phyloP scores from a whole-genome alignment of 2,329 filamentous ascomycete species.

The Exophiala dermatitidis region DNA sequence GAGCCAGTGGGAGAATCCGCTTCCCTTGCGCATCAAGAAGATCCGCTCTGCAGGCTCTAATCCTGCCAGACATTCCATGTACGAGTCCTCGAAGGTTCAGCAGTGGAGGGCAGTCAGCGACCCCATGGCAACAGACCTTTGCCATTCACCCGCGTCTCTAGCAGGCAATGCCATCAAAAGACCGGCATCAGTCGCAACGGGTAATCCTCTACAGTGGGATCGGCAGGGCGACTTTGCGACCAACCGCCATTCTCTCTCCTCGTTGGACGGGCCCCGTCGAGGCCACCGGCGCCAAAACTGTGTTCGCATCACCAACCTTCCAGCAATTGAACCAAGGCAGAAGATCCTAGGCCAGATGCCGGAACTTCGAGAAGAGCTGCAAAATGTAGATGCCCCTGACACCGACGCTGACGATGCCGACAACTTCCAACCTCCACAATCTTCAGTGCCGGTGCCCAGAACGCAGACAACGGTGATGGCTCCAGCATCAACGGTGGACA shows the following conservation, averaged over 20 bases:
- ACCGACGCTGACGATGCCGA: not conserved
- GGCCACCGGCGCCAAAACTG: slow-evolving; percentile 40
- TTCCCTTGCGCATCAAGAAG: slow-evolving; percentile 5
- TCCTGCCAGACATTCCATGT: slow-evolving; percentile 15
- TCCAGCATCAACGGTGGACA: not conserved
- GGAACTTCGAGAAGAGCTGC: slow-evolving; percentile 12
- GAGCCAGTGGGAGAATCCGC: slow-evolving; percentile 10
- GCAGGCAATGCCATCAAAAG: slow-evolving; percentile 5
- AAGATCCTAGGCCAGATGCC: slow-evolving; percentile 4
- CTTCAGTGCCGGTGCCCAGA: not conserved
- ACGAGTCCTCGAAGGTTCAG: slow-evolving; percentile 15
- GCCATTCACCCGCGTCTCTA: slow-evolving; percentile 6
- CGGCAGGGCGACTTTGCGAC: slow-evolving; percentile 4
- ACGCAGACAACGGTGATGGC: not conserved
- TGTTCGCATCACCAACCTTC: slow-evolving; percentile 32
- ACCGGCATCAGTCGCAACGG: slow-evolving; percentile 24
- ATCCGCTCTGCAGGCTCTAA: not conserved
- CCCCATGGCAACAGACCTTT: slow-evolving; percentile 8
- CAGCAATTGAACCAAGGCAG: slow-evolving; percentile 2
- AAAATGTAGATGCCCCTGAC: not conserved
- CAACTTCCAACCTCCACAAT: not conserved
- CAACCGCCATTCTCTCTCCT: slow-evolving; percentile 13
- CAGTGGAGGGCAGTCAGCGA: slow-evolving; percentile 18
- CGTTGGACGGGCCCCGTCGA: slow-evolving; percentile 23
- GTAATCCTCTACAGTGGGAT: slow-evolving; percentile 21